Conservation (phyloP, 768 basidiomycete species). For the Agrocybe praecox region DNA sequence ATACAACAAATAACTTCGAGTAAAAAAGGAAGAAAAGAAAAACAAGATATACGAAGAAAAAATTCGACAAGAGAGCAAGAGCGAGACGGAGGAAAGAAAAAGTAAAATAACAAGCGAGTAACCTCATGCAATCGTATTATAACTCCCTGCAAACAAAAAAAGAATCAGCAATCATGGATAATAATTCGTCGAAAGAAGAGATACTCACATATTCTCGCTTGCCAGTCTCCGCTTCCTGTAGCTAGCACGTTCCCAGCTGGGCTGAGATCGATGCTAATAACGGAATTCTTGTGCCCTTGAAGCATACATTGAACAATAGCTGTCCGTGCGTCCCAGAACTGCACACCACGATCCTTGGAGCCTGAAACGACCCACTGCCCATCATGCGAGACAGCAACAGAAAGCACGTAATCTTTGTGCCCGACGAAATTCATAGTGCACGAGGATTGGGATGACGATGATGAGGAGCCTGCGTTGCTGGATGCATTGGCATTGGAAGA, state of each 20-base stretch:
- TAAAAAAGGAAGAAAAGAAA: too few relatives aligned
- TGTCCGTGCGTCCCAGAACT: slow-evolving; percentile 86
- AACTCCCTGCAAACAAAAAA: slow-evolving; percentile 6
- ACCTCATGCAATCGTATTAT: slow-evolving; percentile 8
- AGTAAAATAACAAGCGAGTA: not conserved
- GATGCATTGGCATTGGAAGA: not conserved
- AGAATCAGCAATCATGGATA: not conserved
- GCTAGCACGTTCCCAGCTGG: slow-evolving; percentile 48
- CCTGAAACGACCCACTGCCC: slow-evolving; percentile 95
- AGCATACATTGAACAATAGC: slow-evolving; percentile 89
- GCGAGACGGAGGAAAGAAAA: not conserved
- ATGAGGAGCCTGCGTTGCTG: not conserved
- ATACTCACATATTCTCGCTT: slow-evolving; percentile 49
- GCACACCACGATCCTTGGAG: slow-evolving; percentile 92
- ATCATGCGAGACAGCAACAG: slow-evolving; percentile 84
- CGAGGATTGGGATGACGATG: not conserved
- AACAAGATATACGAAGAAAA: not conserved
- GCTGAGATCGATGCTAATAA: slow-evolving; percentile 54
- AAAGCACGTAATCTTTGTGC: slow-evolving; percentile 73
- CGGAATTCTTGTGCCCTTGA: slow-evolving; percentile 68
- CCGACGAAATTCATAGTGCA: slow-evolving; percentile 88
- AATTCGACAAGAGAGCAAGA: too few relatives aligned
- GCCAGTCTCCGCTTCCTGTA: slow-evolving; percentile 57
- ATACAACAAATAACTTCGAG: not conserved
- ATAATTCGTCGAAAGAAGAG: not conserved